Evolutionary conservation across 2,329 filamentous ascomycete genomes (phyloP).

Genomic region (Aspergillus sp.): DNA sequence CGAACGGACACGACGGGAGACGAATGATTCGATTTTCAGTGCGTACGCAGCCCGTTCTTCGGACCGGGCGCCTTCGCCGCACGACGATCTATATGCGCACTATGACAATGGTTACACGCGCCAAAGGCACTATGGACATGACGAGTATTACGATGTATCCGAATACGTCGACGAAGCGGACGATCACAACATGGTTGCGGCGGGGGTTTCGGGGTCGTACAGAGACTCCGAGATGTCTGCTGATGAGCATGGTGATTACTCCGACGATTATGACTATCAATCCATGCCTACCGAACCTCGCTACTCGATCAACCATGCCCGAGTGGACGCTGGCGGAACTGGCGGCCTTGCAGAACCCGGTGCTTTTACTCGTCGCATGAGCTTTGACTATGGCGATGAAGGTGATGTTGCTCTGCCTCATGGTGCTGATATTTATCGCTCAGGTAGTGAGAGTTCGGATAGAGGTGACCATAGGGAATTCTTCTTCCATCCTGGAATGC

Average conservation of each 20-base stretch:
- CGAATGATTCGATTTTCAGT: constrained; percentile 46
- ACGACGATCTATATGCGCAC: constrained; percentile 58
- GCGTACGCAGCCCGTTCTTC: constrained; percentile 36
- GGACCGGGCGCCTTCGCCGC: constrained; percentile 20
- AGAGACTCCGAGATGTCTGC: constrained; percentile 20
- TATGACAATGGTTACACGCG: constrained; percentile 66
- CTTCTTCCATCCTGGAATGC: constrained; percentile 84
- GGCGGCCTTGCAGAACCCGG: constrained; percentile 76
- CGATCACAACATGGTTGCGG: constrained; percentile 10
- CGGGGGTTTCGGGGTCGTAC: constrained; percentile 18
- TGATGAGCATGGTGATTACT: constrained; percentile 20
- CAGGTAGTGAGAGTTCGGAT: constrained; percentile 57
- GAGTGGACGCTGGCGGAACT: constrained; percentile 83
- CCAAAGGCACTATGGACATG: constrained; percentile 54
- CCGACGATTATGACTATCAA: constrained; percentile 31
- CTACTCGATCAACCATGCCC: constrained; percentile 52
- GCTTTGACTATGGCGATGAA: constrained; percentile 92
- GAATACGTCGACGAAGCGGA: constrained; percentile 13
- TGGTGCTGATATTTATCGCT: constrained; percentile 40
- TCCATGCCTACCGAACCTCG: constrained; percentile 44
- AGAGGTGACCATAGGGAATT: constrained; percentile 78
- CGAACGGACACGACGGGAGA: constrained; percentile 53
- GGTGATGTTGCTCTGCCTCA: constrained; percentile 57
- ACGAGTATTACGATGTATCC: constrained; percentile 25
- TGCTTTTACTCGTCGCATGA: constrained; percentile 59